A percentile compares a stretch with the other conserved stretches of the same genome.
phyloP scores from a whole-genome alignment of 768 basidiomycete species.

The Guyanaporus albipodus region DNA sequence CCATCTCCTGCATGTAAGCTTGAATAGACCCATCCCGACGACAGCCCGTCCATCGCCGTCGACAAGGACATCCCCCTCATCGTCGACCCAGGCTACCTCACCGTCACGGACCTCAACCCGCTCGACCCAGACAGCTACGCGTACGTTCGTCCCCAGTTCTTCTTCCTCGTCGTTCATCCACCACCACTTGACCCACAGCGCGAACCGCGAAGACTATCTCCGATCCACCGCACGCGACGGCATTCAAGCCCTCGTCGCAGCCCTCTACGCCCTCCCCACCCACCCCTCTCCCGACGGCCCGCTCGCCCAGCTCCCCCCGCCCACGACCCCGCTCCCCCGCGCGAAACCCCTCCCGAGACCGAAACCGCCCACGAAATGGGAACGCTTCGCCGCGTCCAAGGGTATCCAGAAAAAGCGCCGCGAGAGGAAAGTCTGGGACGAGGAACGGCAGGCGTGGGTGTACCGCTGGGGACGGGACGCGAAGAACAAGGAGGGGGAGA shows the following conservation, averaged over 20 bases:
- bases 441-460: slow-evolving; percentile 91
- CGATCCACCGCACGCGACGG: slow-evolving; percentile 75
- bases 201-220: slow-evolving; percentile 78
- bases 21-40: background rate
- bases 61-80: slow-evolving; percentile 79
- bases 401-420: slow-evolving; percentile 80
- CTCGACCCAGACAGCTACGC: slow-evolving; percentile 81
- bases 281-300: slow-evolving; percentile 75
- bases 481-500: slow-evolving; percentile 83
- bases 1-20: no score
- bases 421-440: slow-evolving; percentile 88
- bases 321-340: slow-evolving; percentile 75
- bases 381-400: slow-evolving; percentile 89
- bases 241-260: slow-evolving; percentile 72
- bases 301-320: slow-evolving; percentile 74
- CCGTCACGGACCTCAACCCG: slow-evolving; percentile 84
- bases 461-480: slow-evolving; percentile 85
- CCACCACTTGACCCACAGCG: slow-evolving; percentile 38
- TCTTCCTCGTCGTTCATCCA: background rate
- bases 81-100: slow-evolving; percentile 77
- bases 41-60: slow-evolving; percentile 62
- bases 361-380: slow-evolving; percentile 95
- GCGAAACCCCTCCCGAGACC: slow-evolving; percentile 92
- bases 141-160: slow-evolving; percentile 39
- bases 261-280: slow-evolving; percentile 82